Evolutionary conservation across 2,329 filamentous ascomycete genomes (phyloP).

Genomic region (Seiridium unicorne): DNA sequence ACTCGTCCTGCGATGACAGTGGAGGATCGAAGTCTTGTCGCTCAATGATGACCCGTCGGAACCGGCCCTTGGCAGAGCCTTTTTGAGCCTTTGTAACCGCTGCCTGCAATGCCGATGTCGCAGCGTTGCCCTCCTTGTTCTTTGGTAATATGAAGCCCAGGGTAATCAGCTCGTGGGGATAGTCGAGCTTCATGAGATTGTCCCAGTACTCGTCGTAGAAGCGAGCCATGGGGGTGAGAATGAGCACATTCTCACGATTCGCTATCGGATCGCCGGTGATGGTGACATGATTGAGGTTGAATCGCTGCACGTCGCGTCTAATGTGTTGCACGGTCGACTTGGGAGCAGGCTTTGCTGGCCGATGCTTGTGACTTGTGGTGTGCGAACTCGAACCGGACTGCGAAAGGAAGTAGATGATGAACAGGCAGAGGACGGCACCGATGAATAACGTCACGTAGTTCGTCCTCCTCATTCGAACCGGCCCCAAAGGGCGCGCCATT

Average conservation of each 20-base stretch:
- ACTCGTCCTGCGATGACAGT: constrained; percentile 76
- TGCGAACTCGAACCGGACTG: constrained; percentile 19
- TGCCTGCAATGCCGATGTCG: constrained; percentile 78
- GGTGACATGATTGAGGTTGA: constrained; percentile 93
- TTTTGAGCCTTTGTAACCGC: constrained; percentile 85
- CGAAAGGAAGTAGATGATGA: constrained; percentile 32
- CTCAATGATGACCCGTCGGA: constrained; percentile 90
- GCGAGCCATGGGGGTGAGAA: constrained; percentile 87
- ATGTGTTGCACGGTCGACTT: constrained; percentile 53
- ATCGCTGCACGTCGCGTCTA: constrained; percentile 85
- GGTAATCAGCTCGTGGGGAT: constrained; percentile 92
- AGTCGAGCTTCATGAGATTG: constrained; percentile 78
- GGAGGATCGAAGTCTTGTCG: constrained; percentile 92
- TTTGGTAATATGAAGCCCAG: constrained; percentile 96
- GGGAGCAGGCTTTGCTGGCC: constrained; percentile 58
- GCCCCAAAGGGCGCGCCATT: constrained; percentile 34
- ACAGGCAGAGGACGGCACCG: constrained; percentile 28
- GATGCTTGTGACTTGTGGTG: constrained; percentile 12
- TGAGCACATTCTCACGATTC: constrained; percentile 82
- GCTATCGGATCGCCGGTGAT: constrained; percentile 72
- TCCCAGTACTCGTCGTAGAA: constrained; percentile 98
- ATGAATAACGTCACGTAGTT: constrained; percentile 31
- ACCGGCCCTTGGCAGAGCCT: constrained; percentile 76
- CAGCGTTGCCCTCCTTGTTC: constrained; percentile 85
- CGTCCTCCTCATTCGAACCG: constrained; percentile 32